Evolutionary conservation across 192 early-diverging fungal species (phyloP).

Genomic region (Lunasporangiospora selenospora): DNA sequence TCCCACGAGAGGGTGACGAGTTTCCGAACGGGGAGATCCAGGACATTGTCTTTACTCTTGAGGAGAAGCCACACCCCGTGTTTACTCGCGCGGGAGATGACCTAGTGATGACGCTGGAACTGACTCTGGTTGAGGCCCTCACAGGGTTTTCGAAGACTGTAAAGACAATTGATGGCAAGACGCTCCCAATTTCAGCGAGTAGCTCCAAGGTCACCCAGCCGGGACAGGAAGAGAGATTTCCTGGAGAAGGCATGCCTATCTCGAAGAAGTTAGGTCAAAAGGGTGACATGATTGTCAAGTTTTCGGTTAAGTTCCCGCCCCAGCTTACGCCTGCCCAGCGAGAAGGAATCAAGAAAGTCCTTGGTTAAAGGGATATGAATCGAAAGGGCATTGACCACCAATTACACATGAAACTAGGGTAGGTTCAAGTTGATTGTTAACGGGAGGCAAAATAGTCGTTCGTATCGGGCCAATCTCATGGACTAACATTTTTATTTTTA

Average conservation of each 20-base stretch:
- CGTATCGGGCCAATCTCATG: too few relatives aligned
- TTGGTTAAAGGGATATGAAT: too few relatives aligned
- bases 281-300: constrained; percentile 86
- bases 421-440: too few relatives aligned
- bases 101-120: constrained; percentile 64
- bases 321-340: constrained; percentile 74
- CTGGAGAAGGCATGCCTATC: constrained; percentile 90
- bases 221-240: constrained; percentile 75
- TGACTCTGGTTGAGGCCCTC: constrained; percentile 83
- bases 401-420: too few relatives aligned
- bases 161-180: constrained; percentile 80
- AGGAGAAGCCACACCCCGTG: constrained; percentile 87
- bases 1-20: constrained; percentile 90
- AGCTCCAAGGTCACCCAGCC: constrained; percentile 62
- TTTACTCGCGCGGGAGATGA: constrained; percentile 91
- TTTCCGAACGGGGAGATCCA: constrained; percentile 76
- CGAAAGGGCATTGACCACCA: too few relatives aligned
- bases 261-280: constrained; percentile 79
- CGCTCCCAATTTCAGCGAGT: constrained; percentile 67
- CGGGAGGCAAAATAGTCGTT: too few relatives aligned
- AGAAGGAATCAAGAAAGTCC: constrained; percentile 59
- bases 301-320: constrained; percentile 82
- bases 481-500: too few relatives aligned
- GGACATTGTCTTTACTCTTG: constrained; percentile 93
- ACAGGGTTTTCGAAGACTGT: constrained; percentile 81